A percentile compares a stretch with the other conserved stretches of the same genome.
These are phyloP conservation scores for Aspergillus pseudoterreus DNA, from an alignment of 2,329 filamentous ascomycete species.

Conservation along the genomic window DNA sequence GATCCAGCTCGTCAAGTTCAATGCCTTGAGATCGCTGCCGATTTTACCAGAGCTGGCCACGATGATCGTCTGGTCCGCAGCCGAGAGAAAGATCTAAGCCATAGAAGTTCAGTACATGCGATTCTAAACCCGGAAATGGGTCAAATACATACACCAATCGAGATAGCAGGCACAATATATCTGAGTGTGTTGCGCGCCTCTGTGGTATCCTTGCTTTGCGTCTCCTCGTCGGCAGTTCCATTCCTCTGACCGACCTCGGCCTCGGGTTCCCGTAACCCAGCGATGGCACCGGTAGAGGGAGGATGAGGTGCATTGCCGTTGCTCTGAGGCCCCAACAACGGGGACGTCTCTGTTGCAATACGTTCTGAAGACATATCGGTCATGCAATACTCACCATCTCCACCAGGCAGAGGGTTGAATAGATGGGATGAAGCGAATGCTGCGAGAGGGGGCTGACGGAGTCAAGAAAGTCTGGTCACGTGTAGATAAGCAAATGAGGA, in stretches of 20 bases:
- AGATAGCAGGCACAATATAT: constrained; percentile 59
- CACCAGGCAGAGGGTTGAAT: constrained; percentile 1
- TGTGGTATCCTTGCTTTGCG: constrained; percentile 33
- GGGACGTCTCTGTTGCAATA: constrained; percentile 41
- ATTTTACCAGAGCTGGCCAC: constrained; percentile 76
- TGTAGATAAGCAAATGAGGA: constrained; percentile 18
- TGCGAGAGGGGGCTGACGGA: background rate
- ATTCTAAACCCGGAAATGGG: too few relatives aligned
- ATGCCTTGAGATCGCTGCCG: constrained; percentile 68
- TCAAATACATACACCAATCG: constrained; percentile 52
- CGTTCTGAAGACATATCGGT: constrained; percentile 22
- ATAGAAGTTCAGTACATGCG: constrained; percentile 1
- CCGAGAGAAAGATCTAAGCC: constrained; percentile 64
- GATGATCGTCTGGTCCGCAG: constrained; percentile 73
- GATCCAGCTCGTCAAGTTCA: constrained; percentile 74
- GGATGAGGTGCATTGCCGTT: constrained; percentile 19
- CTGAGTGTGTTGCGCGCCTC: constrained; percentile 51
- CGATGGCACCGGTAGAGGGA: constrained; percentile 22
- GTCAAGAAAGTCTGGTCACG: constrained; percentile 9
- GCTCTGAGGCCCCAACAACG: constrained; percentile 37
- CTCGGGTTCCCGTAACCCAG: constrained; percentile 18
- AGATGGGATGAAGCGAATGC: background rate
- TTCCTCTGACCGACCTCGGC: constrained; percentile 16
- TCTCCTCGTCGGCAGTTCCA: constrained; percentile 10
- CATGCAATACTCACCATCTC: constrained; percentile 2